Conservation (phyloP, 345 rosid species). For the Gossypium herbaceum region DNA sequence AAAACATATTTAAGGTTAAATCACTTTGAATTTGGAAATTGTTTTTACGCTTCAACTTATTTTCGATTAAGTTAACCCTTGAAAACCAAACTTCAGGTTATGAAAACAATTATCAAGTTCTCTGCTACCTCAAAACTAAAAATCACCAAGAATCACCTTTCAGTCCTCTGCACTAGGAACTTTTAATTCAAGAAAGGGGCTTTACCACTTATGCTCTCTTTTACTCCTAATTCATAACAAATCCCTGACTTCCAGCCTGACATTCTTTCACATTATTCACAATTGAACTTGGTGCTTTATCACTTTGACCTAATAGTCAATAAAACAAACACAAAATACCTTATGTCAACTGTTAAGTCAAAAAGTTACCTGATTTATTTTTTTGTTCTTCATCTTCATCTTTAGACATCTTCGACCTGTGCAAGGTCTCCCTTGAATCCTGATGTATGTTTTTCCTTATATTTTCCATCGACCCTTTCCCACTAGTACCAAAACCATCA, state of each 20-base stretch:
- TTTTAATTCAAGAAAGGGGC: background rate
- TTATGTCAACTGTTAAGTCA: background rate
- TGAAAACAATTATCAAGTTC: no score
- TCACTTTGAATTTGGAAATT: no score
- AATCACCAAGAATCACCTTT: background rate
- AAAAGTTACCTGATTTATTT: conserved; percentile 32
- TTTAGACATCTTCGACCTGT: background rate
- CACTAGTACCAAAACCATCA: conserved; percentile 10
- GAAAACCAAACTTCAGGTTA: no score
- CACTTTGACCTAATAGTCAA: background rate
- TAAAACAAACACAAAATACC: background rate
- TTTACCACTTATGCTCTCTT: background rate
- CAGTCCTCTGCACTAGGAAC: background rate
- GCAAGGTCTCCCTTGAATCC: conserved; percentile 26
- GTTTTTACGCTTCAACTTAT: no score
- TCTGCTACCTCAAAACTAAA: background rate
- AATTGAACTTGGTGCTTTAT: no score
- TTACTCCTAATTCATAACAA: background rate
- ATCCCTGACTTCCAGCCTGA: background rate
- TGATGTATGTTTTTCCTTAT: no score
- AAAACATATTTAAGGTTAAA: background rate
- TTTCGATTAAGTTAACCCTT: no score
- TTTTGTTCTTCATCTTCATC: conserved; percentile 21
- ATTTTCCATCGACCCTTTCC: background rate
- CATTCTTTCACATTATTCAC: background rate